Evolutionary conservation across 352 stramenopile genomes (phyloP).

Genomic region (Phytophthora tentaculata): DNA sequence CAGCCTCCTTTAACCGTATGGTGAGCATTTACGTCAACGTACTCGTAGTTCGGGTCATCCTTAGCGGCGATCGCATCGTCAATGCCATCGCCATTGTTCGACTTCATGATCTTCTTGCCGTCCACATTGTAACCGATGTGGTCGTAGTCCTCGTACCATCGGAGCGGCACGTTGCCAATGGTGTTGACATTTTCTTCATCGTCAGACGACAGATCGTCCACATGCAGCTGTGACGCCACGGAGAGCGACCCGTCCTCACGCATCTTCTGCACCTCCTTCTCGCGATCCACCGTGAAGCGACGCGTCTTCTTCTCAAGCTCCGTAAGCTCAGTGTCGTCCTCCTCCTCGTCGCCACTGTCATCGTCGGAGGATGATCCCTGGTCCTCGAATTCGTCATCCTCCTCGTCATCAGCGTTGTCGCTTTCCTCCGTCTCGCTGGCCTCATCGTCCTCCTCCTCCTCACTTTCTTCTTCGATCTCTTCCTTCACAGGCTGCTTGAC

Average conservation of each 20-base stretch:
- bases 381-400: slow-evolving; percentile 84
- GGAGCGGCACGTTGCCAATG: slow-evolving; percentile 98
- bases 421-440: slow-evolving; percentile 65
- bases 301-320: slow-evolving; percentile 87
- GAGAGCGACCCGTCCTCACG: slow-evolving; percentile 85
- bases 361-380: slow-evolving; percentile 87
- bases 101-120: slow-evolving; percentile 96
- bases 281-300: slow-evolving; percentile 69
- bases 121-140: slow-evolving; percentile 99
- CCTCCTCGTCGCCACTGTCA: slow-evolving; percentile 64
- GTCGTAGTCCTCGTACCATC: slow-evolving; percentile 99
- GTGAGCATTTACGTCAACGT: slow-evolving; percentile 24
- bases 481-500: slow-evolving; percentile 29
- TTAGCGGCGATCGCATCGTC: slow-evolving; percentile 87
- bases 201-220: slow-evolving; percentile 99
- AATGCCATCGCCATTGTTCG: slow-evolving; percentile 89
- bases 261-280: slow-evolving; percentile 85
- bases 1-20: slow-evolving; percentile 9
- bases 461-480: slow-evolving; percentile 23
- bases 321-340: slow-evolving; percentile 69
- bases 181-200: slow-evolving; percentile 97
- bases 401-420: slow-evolving; percentile 67
- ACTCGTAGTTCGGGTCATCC: slow-evolving; percentile 94
- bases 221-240: slow-evolving; percentile 92
- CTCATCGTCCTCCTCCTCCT: slow-evolving; percentile 43